phyloP scores from a whole-genome alignment of 2,329 filamentous ascomycete genomes.

The Chaetomium olivaceum region DNA sequence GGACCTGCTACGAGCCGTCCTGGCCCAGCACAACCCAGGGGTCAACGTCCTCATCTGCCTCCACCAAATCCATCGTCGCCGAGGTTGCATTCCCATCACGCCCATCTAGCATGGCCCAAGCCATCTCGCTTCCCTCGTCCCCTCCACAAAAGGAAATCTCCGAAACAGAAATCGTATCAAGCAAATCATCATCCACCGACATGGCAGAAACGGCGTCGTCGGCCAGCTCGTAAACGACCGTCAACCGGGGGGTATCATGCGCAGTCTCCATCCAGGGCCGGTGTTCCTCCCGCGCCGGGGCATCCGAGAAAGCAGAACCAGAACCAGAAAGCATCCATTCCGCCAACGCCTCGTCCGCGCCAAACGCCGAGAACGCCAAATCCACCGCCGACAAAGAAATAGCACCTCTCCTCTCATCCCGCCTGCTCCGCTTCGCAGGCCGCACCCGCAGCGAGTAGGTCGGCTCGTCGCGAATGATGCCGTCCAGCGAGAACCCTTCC shows the following conservation, averaged over 20 bases:
- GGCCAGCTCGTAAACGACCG: conserved; percentile 45
- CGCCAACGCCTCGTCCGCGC: conserved; percentile 43
- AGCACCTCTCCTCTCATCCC: conserved; percentile 21
- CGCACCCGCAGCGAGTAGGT: conserved; percentile 41
- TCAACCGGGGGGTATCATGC: conserved; percentile 37
- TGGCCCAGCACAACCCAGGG: conserved; percentile 46
- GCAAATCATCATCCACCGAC: conserved; percentile 21
- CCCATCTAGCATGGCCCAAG: conserved; percentile 8
- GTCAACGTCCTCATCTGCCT: conserved; percentile 34
- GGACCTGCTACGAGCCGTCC: conserved; percentile 51
- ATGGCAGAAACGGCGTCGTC: conserved; percentile 35
- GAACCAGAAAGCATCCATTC: conserved; percentile 37
- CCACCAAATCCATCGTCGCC: background rate
- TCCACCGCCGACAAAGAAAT: conserved; percentile 37
- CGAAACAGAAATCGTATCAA: conserved; percentile 14
- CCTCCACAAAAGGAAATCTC: background rate
- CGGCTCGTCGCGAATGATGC: conserved; percentile 43
- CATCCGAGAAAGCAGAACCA: background rate
- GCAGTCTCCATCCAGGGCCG: background rate
- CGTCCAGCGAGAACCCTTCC: conserved; percentile 43
- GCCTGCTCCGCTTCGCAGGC: conserved; percentile 36
- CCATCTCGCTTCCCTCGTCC: background rate
- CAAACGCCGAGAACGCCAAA: conserved; percentile 47
- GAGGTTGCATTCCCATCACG: conserved; percentile 18
- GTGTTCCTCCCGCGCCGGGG: background rate